Evolutionary conservation across 169 alveolate genomes (phyloP).

Genomic region (Cryptosporidium tyzzeri): DNA sequence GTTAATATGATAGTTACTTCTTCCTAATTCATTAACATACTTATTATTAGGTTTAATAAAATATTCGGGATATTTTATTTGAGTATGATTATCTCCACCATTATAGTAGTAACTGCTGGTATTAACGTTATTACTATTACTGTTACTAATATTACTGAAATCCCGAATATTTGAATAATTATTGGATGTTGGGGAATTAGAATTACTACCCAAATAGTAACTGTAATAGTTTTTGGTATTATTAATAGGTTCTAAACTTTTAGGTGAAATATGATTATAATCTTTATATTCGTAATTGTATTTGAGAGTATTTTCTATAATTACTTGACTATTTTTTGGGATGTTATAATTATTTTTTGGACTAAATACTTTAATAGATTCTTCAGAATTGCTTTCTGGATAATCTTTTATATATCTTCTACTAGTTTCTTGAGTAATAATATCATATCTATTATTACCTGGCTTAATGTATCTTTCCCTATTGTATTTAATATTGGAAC

Average conservation of each 20-base stretch:
- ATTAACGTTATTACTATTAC: not conserved
- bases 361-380: not conserved
- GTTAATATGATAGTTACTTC: not conserved
- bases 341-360: not conserved
- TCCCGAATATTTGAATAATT: not conserved
- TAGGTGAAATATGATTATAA: not conserved
- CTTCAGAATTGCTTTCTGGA: slow-evolving; percentile 15
- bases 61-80: not conserved
- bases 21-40: not conserved
- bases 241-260: not conserved
- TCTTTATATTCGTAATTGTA: too few species aligned
- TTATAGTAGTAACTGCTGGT: not conserved
- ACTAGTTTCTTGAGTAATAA: slow-evolving; percentile 3
- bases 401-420: not conserved
- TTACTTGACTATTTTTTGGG: not conserved
- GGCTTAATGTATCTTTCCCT: slow-evolving; percentile 29
- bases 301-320: too few species aligned
- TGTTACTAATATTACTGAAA: not conserved
- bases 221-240: not conserved
- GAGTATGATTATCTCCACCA: not conserved
- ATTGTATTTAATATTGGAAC: not conserved
- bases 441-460: slow-evolving; percentile 21
- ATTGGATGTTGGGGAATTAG: not conserved
- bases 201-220: not conserved
- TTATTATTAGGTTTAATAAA: not conserved